Evolutionary conservation across 2,329 filamentous ascomycete species (phyloP), one percentile per base, ranked within the genome.

Genomic region (Ascomycota sp.): DNA sequence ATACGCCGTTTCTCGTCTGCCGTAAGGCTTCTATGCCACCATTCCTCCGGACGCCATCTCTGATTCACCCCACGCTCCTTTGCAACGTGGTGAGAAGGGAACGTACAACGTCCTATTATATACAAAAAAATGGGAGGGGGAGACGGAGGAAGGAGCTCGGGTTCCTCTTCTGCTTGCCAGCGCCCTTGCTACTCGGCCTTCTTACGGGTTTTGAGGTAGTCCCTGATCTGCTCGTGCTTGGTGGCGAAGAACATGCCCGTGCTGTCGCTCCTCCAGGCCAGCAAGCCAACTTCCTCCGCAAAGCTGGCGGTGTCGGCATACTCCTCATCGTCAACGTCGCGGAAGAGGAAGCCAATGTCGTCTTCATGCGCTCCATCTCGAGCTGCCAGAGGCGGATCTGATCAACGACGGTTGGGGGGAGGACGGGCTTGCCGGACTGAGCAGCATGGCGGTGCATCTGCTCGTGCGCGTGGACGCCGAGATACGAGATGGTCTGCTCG

Each of bases 371-470:
- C 57, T 98, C 89, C 38, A 86, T 83, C 53, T 98, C 89, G 30
- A 95, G 73, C 57, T 98, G 86, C 89, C 89, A 98, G 13, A 98
- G 69, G 2, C 85, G 69, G 43, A 98, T 94, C 59, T 98, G 89
- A 52, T 98, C 89, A 37, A 94, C 81, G 11, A 98, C 89, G 0
- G 91, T 95, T 0, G 89, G 85, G 1, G 91, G 89, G 2, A 98
- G 65, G 11, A 93, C 69, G 2, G 85, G 78, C 36, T 62, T 63
- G 43, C 66, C 66, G 35, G 65, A 43, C 28, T 61, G 39, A 19
- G 61, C 55, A 5, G 69, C 65, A 26, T 68, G 63, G 36, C 77
- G 75, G 42, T 77, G 74, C 69, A 98, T 82, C 51, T 95, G 81
- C 27, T 91, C 83, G 55, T 98, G 89, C 0, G 89, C 89, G 53